phyloP scores from a whole-genome alignment of 164 flowering plant genomes.

The Aristolochia californica region DNA sequence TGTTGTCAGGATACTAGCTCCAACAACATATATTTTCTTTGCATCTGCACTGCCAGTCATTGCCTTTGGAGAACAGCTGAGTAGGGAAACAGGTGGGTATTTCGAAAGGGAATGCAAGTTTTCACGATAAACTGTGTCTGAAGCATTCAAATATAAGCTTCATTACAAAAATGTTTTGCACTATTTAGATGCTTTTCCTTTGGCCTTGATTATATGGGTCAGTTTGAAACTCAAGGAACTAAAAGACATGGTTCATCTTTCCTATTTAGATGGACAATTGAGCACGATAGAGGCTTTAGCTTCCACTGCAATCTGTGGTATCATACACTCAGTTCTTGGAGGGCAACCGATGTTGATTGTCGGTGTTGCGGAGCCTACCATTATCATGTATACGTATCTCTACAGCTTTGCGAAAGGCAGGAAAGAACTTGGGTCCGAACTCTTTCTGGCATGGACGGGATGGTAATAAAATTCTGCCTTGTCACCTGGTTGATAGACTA shows the following conservation, averaged over 20 bases:
- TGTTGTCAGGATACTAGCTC: conserved; percentile 44
- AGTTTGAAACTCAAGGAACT: background rate
- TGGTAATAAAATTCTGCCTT: conserved; percentile 19
- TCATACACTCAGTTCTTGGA: conserved; percentile 48
- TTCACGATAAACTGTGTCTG: no score
- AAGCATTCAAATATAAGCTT: background rate
- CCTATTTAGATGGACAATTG: conserved; percentile 38
- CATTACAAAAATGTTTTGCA: background rate
- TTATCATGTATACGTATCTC: conserved; percentile 51
- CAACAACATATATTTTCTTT: conserved; percentile 45
- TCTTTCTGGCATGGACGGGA: conserved; percentile 55
- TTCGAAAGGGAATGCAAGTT: background rate
- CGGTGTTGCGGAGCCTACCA: conserved; percentile 69
- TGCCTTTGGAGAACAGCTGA: conserved; percentile 56
- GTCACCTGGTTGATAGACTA: background rate
- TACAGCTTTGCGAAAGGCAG: conserved; percentile 33
- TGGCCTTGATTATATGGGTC: background rate
- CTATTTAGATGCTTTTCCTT: background rate
- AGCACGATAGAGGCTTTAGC: conserved; percentile 50
- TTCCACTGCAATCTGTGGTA: conserved; percentile 62
- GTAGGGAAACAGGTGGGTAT: conserved; percentile 40
- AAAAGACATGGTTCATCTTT: background rate
- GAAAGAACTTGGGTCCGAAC: conserved; percentile 24
- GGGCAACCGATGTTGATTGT: conserved; percentile 54
- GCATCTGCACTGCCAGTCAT: conserved; percentile 59